Base-by-base conservation (phyloP, 176 grass and related monocot genomes). In the Zoysia pacifica region DNA sequence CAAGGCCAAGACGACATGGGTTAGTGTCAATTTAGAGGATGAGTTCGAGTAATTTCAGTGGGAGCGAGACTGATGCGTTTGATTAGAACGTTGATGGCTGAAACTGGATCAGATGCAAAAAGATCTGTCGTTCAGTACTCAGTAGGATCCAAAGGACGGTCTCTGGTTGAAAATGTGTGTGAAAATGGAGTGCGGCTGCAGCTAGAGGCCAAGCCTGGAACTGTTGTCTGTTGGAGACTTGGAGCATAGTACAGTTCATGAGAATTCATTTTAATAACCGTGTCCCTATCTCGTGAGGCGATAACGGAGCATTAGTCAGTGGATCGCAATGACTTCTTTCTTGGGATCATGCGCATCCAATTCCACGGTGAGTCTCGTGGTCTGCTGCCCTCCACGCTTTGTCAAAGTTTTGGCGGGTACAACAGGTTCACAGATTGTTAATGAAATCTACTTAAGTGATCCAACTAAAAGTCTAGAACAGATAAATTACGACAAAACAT, bases 301-400 rank as follows among this genome's bases (percentile, higher is more conserved):
- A 47, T 64, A 62, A 47, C 16, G 35, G 62, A 81, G 11, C 70
- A 42, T 47, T 88, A 64, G 86, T 89, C 81, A 71, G 70, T 70
- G 28, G 28, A 71, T 58, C 14, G 42, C 36, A 1, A 73, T 5
- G 62, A 81, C 45, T 76, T 81, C 43, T 74, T 58, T 58, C 53
- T 2, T 55, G 53, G 53, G 16, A 16, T 39, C 44, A 50, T 51
- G 45, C 2, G 38, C 6, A 62, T 38, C 72, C 79, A 64, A 54
- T 77, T 87, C 66, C 28, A 70, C 48, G 51, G 68, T 49, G 70
- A 80, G 43, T 75, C 53, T 45, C 61, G 53, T 75, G 77, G 38
- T 36, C 44, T 86, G 4, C 37, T 81, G 6, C 15, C 52, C 4
- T 46, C 64, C 36, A 60, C 43, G 14, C 28, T 67, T 60, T 74